Conservation (phyloP, 495 filamentous ascomycete species). For the Xylaria acuta region DNA sequence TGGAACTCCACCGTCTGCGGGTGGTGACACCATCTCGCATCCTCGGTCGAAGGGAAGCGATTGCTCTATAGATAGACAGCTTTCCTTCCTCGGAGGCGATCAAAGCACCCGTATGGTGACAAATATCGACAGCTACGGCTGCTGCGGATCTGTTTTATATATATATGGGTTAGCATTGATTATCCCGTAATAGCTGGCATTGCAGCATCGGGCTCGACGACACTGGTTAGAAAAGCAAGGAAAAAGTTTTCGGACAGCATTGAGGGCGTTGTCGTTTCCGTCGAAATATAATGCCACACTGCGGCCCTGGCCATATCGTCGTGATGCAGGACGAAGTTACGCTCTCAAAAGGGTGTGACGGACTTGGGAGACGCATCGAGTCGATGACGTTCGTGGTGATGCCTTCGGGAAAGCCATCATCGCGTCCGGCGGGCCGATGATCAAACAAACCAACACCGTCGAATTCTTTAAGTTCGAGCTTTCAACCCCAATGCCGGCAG, state of each 20-base stretch:
- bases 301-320: background rate
- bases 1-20: background rate
- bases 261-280: too few relatives aligned
- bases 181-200: too few relatives aligned
- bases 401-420: background rate
- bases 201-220: background rate
- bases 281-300: too few relatives aligned
- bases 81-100: background rate
- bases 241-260: too few relatives aligned
- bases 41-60: background rate
- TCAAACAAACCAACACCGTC: background rate
- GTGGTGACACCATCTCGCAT: background rate
- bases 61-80: background rate
- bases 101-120: too few relatives aligned
- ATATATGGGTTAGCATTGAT: too few relatives aligned
- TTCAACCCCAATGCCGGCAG: too few relatives aligned
- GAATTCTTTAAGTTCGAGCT: background rate
- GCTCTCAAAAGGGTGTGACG: background rate
- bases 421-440: background rate
- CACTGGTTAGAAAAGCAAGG: background rate
- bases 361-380: background rate
- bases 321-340: background rate
- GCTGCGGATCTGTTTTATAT: background rate
- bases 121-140: too few relatives aligned
- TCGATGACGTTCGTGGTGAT: background rate